Evolutionary conservation across 441 rosid genomes (phyloP).

Genomic region (Syzygium malaccense): DNA sequence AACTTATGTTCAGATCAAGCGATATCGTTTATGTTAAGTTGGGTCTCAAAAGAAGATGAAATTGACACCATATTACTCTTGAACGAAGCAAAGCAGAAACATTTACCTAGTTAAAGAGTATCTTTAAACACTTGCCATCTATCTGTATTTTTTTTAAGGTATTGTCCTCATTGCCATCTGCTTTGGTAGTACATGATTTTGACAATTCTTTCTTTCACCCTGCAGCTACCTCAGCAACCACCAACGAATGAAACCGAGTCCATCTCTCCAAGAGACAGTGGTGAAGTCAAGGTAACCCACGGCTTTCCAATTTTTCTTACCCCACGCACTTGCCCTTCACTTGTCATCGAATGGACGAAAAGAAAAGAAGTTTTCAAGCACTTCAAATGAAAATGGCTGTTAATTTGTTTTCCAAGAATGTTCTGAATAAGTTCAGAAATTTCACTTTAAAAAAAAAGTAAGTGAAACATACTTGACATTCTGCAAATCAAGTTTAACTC

Average conservation of each 20-base stretch:
- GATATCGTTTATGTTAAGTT: not conserved
- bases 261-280: conserved; percentile 70
- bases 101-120: not conserved
- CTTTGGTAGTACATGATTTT: not conserved
- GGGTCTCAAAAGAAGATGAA: not conserved
- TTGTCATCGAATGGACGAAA: not conserved
- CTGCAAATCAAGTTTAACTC: not conserved
- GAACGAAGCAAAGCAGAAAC: not conserved
- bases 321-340: not conserved
- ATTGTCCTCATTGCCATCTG: not conserved
- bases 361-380: not conserved
- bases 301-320: not conserved
- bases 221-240: conserved; percentile 30
- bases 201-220: not conserved
- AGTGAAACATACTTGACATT: not conserved
- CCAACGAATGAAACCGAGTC: conserved; percentile 41
- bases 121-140: not conserved
- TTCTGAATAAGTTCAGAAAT: not conserved
- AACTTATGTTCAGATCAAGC: not conserved
- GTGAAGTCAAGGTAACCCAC: conserved; percentile 62
- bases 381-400: not conserved
- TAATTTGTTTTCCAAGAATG: not conserved
- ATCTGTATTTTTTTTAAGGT: not conserved
- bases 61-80: not conserved
- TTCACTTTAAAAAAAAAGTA: not conserved